phyloP scores from a whole-genome alignment of 805 yeast genomes.

The Candida krabiensis region DNA sequence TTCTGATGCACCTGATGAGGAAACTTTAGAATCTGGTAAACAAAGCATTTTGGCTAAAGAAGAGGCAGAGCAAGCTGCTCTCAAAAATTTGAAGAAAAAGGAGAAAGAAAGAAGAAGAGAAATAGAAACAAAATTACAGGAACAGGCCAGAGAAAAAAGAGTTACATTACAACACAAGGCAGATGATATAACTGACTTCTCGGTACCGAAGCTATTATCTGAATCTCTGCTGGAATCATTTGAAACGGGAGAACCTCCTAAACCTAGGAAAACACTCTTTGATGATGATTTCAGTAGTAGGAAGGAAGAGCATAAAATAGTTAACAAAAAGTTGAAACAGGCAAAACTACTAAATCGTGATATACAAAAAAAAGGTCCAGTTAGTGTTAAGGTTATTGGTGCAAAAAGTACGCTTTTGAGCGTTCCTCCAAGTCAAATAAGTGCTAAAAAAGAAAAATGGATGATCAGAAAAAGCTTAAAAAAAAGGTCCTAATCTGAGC shows the following conservation, averaged over 20 bases:
- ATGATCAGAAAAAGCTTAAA: slow-evolving; percentile 25
- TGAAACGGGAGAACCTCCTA: slow-evolving; percentile 13
- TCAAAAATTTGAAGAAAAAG: slow-evolving; percentile 25
- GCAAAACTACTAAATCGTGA: slow-evolving; percentile 32
- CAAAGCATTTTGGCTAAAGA: slow-evolving; percentile 6
- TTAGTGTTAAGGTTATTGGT: slow-evolving; percentile 37
- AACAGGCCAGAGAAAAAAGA: slow-evolving; percentile 28
- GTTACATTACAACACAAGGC: slow-evolving; percentile 6
- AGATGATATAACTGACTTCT: slow-evolving; percentile 20
- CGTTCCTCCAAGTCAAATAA: slow-evolving; percentile 25
- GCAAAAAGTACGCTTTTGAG: slow-evolving; percentile 14
- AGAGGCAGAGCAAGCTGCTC: slow-evolving; percentile 26
- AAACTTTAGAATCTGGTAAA: slow-evolving; percentile 23
- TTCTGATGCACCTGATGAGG: slow-evolving; percentile 56
- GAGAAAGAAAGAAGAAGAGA: slow-evolving; percentile 32
- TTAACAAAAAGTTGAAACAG: slow-evolving; percentile 28
- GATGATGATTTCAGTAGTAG: slow-evolving; percentile 25
- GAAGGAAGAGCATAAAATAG: slow-evolving; percentile 12
- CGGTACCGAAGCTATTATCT: slow-evolving; percentile 40
- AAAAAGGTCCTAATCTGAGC: slow-evolving; percentile 12
- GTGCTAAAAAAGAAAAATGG: slow-evolving; percentile 28
- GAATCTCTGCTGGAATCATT: slow-evolving; percentile 37
- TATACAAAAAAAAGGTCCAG: slow-evolving; percentile 39
- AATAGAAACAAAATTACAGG: slow-evolving; percentile 35
- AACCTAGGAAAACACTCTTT: slow-evolving; percentile 36